Base-by-base conservation (phyloP, 495 filamentous ascomycete species). In the Penicillium salamii region DNA sequence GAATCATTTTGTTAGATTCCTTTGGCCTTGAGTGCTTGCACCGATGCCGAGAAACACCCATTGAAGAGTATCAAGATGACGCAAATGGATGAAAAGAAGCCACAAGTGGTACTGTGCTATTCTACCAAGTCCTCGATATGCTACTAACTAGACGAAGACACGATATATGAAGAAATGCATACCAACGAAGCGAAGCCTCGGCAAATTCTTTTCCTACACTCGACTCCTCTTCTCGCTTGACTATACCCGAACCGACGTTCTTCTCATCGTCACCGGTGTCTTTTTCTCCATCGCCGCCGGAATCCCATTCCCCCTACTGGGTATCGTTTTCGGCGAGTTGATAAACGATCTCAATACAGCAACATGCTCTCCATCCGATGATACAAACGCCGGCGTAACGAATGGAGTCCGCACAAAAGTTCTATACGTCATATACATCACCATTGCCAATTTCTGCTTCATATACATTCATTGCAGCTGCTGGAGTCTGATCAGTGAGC, bases 251-350 rank as follows among this genome's bases (percentile, higher is more conserved):
- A 55, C 41, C 34, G 67, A 70, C 19, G 52, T 66, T 3, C 5
- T 59, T 26, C 55, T 70, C 24, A 64, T 70, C 7, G 15, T 58
- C 12, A 33, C 42, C 19, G 84, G 82, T 29, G 53, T 75, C 26
- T 28, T 84, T 26, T 68, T 76, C 39, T 76, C 81, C 29, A 76
- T 83, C 36, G 83, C 78, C 1, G 76, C 82, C 2, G 84, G 84
- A 24, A 73, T 85, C 3, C 85, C 83, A 3, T 85, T 86, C 46
- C 84, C 83, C 7, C 64, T 87, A 8, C 77, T 87, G 15, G 82
- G 79, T n/a, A 82, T 88, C 54, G 71, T 87, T 42, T 87, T 87
- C 47, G 84, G 84, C 29, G 65, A 85, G 55, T 72, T 88, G 14
- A 74, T 88, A 50, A 79, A 88, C 41, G 66, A 67, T 18, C 50